Base-by-base conservation (phyloP, 768 basidiomycete genomes). In the Hypsizygus marmoreus region DNA sequence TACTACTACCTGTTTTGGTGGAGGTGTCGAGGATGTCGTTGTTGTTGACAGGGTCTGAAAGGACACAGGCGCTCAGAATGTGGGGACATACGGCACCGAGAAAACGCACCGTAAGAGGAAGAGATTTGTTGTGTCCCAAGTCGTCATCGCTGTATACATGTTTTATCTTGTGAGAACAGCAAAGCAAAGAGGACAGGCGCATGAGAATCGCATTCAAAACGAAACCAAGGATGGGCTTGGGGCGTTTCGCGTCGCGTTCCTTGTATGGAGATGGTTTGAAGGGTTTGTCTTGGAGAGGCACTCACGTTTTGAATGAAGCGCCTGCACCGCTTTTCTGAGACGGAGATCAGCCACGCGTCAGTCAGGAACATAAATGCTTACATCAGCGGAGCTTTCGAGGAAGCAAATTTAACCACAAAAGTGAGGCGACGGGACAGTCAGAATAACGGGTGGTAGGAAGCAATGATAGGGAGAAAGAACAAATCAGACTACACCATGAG, bases 161-260 rank as follows among this genome's bases (percentile, higher is more conserved):
- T 63, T 72, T 70, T 53, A 69, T 47, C 58, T 69, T 64, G 68
- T 78, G 71, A 77, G 82, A 78, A 65, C 81, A 87, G 66, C 84
- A 86, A 62, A 84, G 63, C 30, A 86, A 63, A 53, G 77, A 79
- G 56, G 72, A 76, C 62, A 84, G 67, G 65, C 62, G 74, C 86
- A 88, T 87, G 76, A 60, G 65, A 53, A 62, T 38, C 49, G 63
- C 63, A 69, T 68, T 57, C 69, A 70, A 64, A 53, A n/a, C n/a
- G n/a, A n/a, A 60, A 60, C 59, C 55, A 53, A 34, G 13, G 16
- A 40, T 23, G 46, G 45, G 37, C 45, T 48, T 29, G 24, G 42
- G 22, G 39, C 37, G 29, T 12, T 34, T 22, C 16, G 13, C n/a
- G 22, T 10, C 31, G 25, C 16, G 38, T n/a, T n/a, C n/a, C n/a